phyloP scores from a whole-genome alignment of 176 grass and related monocot genomes.

The Lolium multiflorum region DNA sequence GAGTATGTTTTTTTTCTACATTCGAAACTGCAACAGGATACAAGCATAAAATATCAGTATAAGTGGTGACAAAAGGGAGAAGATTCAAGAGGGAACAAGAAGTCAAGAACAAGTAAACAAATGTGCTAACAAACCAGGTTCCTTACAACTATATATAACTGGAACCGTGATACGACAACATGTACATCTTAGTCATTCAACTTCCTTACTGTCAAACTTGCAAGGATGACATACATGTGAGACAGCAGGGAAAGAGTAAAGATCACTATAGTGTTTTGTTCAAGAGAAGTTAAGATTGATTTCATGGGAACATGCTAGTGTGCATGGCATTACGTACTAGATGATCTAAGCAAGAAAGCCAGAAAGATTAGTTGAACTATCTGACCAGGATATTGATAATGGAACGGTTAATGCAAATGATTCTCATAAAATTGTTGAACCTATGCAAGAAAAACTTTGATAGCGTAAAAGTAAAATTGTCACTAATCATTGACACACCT shows the following conservation, averaged over 20 bases:
- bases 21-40: not conserved
- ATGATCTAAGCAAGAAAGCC: conserved; percentile 13
- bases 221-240: not conserved
- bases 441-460: not conserved
- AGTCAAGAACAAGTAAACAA: not conserved
- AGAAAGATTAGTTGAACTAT: not conserved
- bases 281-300: not conserved
- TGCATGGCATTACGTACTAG: not conserved
- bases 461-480: not conserved
- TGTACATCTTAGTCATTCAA: not conserved
- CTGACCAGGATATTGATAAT: not conserved
- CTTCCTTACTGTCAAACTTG: not conserved
- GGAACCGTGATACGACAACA: not conserved
- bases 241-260: not conserved
- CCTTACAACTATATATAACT: not conserved
- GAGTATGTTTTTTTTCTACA: not conserved
- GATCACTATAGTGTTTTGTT: not conserved
- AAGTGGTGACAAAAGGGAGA: not conserved
- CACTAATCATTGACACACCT: not conserved
- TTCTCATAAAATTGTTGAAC: not conserved
- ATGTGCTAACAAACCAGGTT: not conserved
- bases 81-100: not conserved
- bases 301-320: not conserved
- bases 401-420: not conserved
- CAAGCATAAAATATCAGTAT: not conserved